phyloP scores from a whole-genome alignment of 345 rosid genomes.

The Lepidium didymum region DNA sequence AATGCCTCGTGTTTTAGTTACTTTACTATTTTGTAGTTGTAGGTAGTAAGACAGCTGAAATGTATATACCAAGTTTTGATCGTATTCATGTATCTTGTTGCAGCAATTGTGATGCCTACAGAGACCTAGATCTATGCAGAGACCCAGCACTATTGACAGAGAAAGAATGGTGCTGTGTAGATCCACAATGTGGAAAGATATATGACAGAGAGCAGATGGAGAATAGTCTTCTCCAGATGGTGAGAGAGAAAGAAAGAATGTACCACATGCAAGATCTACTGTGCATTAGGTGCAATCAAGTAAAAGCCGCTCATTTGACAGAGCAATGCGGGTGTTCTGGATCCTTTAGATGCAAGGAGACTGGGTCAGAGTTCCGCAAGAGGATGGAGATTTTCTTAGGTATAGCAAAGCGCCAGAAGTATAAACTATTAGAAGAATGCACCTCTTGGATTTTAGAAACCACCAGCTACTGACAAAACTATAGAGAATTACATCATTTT shows the following conservation, averaged over 20 bases:
- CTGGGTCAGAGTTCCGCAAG: slow-evolving; percentile 45
- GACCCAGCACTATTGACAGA: slow-evolving; percentile 55
- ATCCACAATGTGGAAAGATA: slow-evolving; percentile 83
- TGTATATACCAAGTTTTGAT: not conserved
- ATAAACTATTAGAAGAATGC: slow-evolving; percentile 51
- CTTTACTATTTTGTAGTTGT: not conserved
- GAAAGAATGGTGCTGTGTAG: slow-evolving; percentile 67
- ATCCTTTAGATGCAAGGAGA: slow-evolving; percentile 69
- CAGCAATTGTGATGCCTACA: slow-evolving; percentile 91
- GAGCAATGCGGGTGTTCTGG: slow-evolving; percentile 87
- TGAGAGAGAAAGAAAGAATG: slow-evolving; percentile 67
- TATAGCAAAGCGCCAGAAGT: slow-evolving; percentile 57
- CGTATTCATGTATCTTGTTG: slow-evolving; percentile 12
- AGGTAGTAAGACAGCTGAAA: not conserved
- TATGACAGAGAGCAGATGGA: slow-evolving; percentile 72
- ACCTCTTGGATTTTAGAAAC: slow-evolving; percentile 55
- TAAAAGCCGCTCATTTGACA: slow-evolving; percentile 78
- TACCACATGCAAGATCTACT: slow-evolving; percentile 87
- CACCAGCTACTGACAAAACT: slow-evolving; percentile 9
- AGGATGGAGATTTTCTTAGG: slow-evolving; percentile 67
- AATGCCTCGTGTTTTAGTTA: not conserved
- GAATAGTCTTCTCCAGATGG: slow-evolving; percentile 78
- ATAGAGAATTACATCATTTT: not conserved
- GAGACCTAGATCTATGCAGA: slow-evolving; percentile 82
- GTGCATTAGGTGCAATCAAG: slow-evolving; percentile 77